Evolutionary conservation across 2,329 filamentous ascomycete genomes (phyloP), one percentile per base, ranked within the genome.

Genomic region (Trematosphaeria pertusa): DNA sequence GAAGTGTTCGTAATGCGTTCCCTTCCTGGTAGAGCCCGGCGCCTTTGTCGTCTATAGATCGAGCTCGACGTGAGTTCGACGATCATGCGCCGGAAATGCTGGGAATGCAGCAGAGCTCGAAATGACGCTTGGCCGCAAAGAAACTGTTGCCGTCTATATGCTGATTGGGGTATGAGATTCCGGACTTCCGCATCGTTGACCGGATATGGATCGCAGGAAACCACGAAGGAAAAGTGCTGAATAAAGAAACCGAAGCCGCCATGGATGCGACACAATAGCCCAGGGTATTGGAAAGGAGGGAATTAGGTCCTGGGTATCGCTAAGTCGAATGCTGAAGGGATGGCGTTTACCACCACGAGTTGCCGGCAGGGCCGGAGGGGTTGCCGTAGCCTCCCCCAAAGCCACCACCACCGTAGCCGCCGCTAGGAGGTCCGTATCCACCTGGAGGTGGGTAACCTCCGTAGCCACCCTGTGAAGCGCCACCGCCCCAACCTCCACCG

Each of bases 371-470:
- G 57, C 81, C 81, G 58, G 81, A 80, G 61, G 87, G 86, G 75
- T 88, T 87, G 72, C 87, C 87, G 74, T 89, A 89, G 73, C 83
- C 75, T 56, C 74, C 77, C 48, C 74, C 73, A 47, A 74, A 76
- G 32, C 73, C 66, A 42, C 73, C 70, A 46, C 77, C 59, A 38
- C 61, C 54, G 45, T 83, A 81, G 63, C 80, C 80, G 48, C 82
- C 82, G 37, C 62, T 76, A 52, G 80, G 84, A 56, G 80, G 85
- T 73, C 87, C 86, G 73, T 87, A 88, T 71, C 74, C 74, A 51
- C 75, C 74, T 30, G 75, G 73, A 47, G 73, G 71, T 46, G 75
- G 75, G 18, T 73, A 72, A 75, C 71, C 63, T 34, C 71, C 68
- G 38, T 56, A 65, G 40, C 60, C 57, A 28, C 67, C 63, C 40